Evolutionary conservation across 768 basidiomycete species (phyloP).

Genomic region (Auriscalpium orientale): DNA sequence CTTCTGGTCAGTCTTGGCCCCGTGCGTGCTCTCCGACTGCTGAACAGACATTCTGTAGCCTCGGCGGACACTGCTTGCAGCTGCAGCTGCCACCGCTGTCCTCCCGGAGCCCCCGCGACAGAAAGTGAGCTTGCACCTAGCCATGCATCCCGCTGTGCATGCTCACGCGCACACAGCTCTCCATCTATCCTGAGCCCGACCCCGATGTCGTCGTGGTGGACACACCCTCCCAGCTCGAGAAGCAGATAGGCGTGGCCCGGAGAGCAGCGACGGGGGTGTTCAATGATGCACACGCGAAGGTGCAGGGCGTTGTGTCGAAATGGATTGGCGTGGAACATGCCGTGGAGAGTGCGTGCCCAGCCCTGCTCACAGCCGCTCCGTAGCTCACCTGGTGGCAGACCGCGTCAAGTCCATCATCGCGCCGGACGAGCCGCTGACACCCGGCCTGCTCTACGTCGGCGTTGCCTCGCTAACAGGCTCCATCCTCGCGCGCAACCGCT

Average conservation of each 20-base stretch:
- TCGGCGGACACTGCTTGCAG: conserved; percentile 7
- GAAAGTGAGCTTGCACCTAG: conserved; percentile 12
- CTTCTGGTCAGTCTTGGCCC: neutral
- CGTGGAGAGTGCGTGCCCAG: conserved; percentile 64
- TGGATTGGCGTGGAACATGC: conserved; percentile 86
- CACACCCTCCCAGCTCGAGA: conserved; percentile 65
- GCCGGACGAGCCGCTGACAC: conserved; percentile 74
- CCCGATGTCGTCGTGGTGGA: conserved; percentile 67
- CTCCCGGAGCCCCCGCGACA: conserved; percentile 13
- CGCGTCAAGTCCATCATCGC: conserved; percentile 80
- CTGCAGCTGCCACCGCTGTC: conserved; percentile 11
- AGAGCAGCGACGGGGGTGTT: conserved; percentile 50
- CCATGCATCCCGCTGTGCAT: neutral
- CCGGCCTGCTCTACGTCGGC: conserved; percentile 86
- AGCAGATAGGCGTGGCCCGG: conserved; percentile 66
- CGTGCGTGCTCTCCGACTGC: neutral
- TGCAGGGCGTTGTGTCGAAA: conserved; percentile 64
- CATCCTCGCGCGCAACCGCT: conserved; percentile 74
- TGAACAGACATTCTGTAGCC: conserved; percentile 2
- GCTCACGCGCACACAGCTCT: conserved; percentile 44
- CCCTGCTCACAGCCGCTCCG: too few relatives aligned
- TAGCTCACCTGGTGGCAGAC: conserved; percentile 32
- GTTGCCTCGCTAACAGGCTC: conserved; percentile 85
- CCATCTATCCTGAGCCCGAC: conserved; percentile 68
- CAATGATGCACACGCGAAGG: conserved; percentile 48